A percentile compares a stretch with the other conserved stretches of the same genome.
phyloP scores from a whole-genome alignment of 108 stramenopile species.

The Nannochloropsis salina region DNA sequence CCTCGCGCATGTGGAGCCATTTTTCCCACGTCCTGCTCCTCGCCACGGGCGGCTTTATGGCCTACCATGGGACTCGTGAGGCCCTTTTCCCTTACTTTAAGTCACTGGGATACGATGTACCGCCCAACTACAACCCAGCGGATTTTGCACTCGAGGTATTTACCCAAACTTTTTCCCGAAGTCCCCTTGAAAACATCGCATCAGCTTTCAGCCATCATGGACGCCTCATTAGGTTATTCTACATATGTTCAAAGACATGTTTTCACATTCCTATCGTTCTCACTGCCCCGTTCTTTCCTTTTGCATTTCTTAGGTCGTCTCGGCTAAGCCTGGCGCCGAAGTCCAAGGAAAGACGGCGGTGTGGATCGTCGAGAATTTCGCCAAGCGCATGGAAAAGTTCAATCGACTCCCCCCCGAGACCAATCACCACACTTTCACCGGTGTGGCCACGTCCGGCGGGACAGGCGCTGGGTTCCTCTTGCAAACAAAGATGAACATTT shows the following conservation, averaged over 20 bases:
- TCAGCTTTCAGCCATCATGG: too few species aligned
- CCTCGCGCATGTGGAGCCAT: slow-evolving; percentile 11
- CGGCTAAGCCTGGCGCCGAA: neutral
- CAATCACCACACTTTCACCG: neutral
- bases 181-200: too few species aligned
- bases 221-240: neutral
- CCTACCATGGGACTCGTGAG: neutral
- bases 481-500: neutral
- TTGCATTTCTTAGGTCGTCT: neutral
- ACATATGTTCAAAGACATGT: neutral
- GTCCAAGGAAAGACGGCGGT: neutral
- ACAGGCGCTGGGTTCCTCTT: neutral
- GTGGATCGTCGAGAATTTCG: neutral
- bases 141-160: neutral
- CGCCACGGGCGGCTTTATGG: neutral
- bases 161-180: too few species aligned
- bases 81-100: neutral
- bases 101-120: neutral
- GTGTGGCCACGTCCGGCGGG: neutral
- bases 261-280: neutral
- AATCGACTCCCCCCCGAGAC: neutral
- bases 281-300: neutral
- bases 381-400: slow-evolving; percentile 15
- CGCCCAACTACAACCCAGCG: slow-evolving; percentile 7
- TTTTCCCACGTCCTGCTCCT: neutral